phyloP scores from a whole-genome alignment of 495 filamentous ascomycete genomes.

The Hypoxylon fuscum region DNA sequence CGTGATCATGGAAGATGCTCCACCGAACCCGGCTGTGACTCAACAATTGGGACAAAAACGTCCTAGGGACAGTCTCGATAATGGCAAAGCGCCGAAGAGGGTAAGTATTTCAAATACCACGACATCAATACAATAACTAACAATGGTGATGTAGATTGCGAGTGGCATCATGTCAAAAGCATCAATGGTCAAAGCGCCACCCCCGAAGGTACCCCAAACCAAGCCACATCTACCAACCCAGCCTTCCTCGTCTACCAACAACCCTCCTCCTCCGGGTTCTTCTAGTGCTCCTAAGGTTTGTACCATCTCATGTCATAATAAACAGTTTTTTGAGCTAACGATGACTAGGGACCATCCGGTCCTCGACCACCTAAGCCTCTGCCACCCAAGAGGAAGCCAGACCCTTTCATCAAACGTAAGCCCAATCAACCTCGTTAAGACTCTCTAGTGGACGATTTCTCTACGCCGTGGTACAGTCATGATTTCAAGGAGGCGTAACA shows the following conservation, averaged over 20 bases:
- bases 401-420: conserved; percentile 58
- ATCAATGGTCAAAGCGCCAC: conserved; percentile 12
- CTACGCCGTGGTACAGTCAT: neutral
- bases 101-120: conserved; percentile 31
- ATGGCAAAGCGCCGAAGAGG: conserved; percentile 44
- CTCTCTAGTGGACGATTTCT: neutral
- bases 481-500: neutral
- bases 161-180: conserved; percentile 5
- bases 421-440: conserved; percentile 38
- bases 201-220: conserved; percentile 39
- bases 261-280: conserved; percentile 9
- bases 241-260: conserved; percentile 11
- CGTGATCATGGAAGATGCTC: conserved; percentile 44
- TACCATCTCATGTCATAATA: neutral
- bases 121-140: conserved; percentile 20
- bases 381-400: conserved; percentile 46
- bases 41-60: conserved; percentile 46
- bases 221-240: conserved; percentile 38
- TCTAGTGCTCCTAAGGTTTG: conserved; percentile 37
- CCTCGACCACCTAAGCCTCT: conserved; percentile 34
- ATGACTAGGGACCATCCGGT: conserved; percentile 31
- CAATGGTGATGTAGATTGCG: conserved; percentile 23
- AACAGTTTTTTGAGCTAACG: conserved; percentile 17
- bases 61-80: conserved; percentile 39
- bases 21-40: conserved; percentile 35